These are phyloP conservation scores for Moesziomyces globuligerus DNA, from an alignment of 1,284 basidiomycete genomes.

Conservation along the genomic window DNA sequence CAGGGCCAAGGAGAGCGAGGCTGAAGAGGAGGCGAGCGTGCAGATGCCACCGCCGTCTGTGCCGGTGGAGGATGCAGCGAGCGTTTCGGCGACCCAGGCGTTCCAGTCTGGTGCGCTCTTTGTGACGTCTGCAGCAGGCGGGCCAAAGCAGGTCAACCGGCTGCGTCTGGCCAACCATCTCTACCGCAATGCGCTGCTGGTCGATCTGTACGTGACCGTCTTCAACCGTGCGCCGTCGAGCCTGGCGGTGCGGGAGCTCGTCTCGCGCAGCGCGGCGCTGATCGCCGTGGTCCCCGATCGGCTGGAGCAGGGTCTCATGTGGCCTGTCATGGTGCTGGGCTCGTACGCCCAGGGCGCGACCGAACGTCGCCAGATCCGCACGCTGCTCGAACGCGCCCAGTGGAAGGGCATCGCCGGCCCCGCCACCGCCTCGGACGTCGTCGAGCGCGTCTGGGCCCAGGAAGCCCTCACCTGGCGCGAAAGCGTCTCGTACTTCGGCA, in stretches of 20 bases:
- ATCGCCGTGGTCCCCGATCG: conserved; percentile 22
- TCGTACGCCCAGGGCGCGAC: conserved; percentile 17
- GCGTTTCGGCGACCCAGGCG: conserved; percentile 6
- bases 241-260: conserved; percentile 24
- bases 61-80: neutral
- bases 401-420: conserved; percentile 30
- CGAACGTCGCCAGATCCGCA: conserved; percentile 20
- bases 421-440: conserved; percentile 14
- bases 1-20: neutral
- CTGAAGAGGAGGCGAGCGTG: conserved; percentile 5
- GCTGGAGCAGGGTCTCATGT: conserved; percentile 34
- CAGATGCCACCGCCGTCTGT: conserved; percentile 7
- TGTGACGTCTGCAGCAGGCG: conserved; percentile 1
- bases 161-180: conserved; percentile 39
- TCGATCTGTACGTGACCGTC: conserved; percentile 39
- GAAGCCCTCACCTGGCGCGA: conserved; percentile 29
- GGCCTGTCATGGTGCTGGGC: conserved; percentile 37
- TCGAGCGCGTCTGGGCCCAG: conserved; percentile 36
- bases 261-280: conserved; percentile 27
- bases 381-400: conserved; percentile 16
- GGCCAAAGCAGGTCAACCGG: conserved; percentile 34
- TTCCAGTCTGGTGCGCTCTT: conserved; percentile 34
- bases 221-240: conserved; percentile 32
- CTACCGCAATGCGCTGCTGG: conserved; percentile 40
- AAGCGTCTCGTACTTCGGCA: conserved; percentile 43